Percentiles rank a stretch among this genome's conserved stretches.
Conservation (phyloP, 371 early-diverging fungal genomes). For the Syncephalastrum monosporum region DNA sequence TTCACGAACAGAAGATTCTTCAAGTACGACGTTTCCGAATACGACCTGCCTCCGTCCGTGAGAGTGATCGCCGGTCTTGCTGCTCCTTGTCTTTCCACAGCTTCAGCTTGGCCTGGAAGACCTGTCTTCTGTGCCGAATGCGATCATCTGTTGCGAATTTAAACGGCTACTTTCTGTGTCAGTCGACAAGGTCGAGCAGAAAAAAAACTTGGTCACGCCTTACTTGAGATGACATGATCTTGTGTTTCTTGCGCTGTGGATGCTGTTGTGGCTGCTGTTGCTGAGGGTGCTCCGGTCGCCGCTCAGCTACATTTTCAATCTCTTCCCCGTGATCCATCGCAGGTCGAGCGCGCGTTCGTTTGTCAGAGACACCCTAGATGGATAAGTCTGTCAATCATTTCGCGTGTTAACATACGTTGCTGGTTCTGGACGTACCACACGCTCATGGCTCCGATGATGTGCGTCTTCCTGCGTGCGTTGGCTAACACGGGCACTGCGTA, state of each 20-base stretch:
- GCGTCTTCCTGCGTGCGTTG: no score
- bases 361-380: no score
- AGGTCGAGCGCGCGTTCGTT: no score
- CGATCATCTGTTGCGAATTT: constrained; percentile 19
- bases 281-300: not conserved
- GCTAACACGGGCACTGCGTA: not conserved
- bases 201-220: not conserved
- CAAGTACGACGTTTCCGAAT: no score
- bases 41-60: no score
- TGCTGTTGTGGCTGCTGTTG: not conserved
- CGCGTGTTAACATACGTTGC: no score
- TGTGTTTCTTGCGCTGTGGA: constrained; percentile 1
- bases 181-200: no score
- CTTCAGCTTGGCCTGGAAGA: constrained; percentile 15
- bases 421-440: no score
- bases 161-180: constrained; percentile 11
- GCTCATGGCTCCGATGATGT: no score
- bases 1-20: no score
- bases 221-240: constrained; percentile 4
- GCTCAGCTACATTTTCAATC: not conserved
- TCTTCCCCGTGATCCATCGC: not conserved
- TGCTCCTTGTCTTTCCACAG: constrained; percentile 19
- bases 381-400: no score
- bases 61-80: not conserved
- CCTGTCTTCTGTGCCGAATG: constrained; percentile 12